Percentiles rank a stretch among this genome's conserved stretches.
Conservation (phyloP, 306 rosid genomes). For the Boehmeria nivea region DNA sequence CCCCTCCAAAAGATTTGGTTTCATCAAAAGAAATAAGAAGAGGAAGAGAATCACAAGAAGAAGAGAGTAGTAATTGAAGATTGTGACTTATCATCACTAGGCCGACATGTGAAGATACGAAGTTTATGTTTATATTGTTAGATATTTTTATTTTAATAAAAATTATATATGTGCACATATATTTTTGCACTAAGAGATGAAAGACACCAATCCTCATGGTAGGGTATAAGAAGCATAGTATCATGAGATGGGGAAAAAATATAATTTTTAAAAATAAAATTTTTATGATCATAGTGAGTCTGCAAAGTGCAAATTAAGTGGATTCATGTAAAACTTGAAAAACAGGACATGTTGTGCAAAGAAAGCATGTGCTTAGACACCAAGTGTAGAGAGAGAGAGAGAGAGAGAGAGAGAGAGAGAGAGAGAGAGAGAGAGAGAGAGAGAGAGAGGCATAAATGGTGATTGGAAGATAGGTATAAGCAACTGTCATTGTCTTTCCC, state of each 20-base stretch:
- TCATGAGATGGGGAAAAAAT: conserved; percentile 26
- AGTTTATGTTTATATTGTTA: conserved; percentile 19
- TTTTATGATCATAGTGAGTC: neutral
- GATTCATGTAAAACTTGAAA: conserved; percentile 30
- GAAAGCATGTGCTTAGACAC: conserved; percentile 61
- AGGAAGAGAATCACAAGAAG: neutral
- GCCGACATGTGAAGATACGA: conserved; percentile 46
- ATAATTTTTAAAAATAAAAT: neutral
- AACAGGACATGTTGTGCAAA: conserved; percentile 73
- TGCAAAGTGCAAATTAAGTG: neutral
- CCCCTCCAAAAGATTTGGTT: neutral
- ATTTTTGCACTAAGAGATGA: neutral
- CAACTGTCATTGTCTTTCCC: conserved; percentile 79
- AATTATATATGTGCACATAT: neutral
- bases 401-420: conserved; percentile 48
- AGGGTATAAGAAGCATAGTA: conserved; percentile 44
- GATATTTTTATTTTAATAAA: conserved; percentile 17
- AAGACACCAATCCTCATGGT: conserved; percentile 39
- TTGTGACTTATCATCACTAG: conserved; percentile 38
- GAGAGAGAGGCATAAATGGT: conserved; percentile 52
- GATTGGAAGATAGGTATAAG: conserved; percentile 38
- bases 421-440: conserved; percentile 46
- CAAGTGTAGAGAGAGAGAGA: conserved; percentile 46
- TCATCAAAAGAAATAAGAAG: conserved; percentile 1
- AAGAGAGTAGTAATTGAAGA: conserved; percentile 37